Evolutionary conservation across 2,329 filamentous ascomycete genomes (phyloP), one percentile per base, ranked within the genome.

Genomic region (Aurifilum marmelostoma): DNA sequence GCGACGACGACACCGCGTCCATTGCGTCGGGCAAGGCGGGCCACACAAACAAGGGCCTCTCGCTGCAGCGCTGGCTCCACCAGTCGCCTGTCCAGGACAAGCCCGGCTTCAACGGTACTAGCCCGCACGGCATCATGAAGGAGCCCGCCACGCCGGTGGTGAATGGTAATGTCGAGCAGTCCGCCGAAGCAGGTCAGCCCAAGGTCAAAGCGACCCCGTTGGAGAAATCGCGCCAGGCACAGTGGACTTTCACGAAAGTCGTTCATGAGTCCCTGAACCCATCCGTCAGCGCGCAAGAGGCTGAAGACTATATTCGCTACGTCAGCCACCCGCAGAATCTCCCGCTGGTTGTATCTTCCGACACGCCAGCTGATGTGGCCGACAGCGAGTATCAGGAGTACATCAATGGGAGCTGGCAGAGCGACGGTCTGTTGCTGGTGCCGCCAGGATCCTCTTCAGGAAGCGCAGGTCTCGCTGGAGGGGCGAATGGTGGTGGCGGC

Each of bases 291-390:
- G 80, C 85, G 9, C 86, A 88, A 52, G 95, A 98, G 81, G 88
- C 89, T 32, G 89, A 91, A 61, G 96, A 98, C 77, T 99, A 99
- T 77, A 87, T 90, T 69, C 89, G 91, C 32, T 99, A 98, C 79
- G 89, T 99, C 73, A 89, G 87, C 62, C 96, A 99, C 76, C 94
- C 96, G 1, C 90, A 97, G 67, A 94, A 91, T 66, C 88, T 99
- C 0, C 94, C 95, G 0, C 85, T 99, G 1, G 93, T 96, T 0
- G 85, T 92, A 1, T 91, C 90, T 5, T 88, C 85, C 52, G 89
- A 92, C 69, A 85, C 87, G 3, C 88, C 89, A 11, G 78, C 81
- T 61, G 72, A 73, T 52, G 83, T 88, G 70, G 81, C 88, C 60
- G 84, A 88, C 70, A 82, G 82, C 4, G 93, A 97, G 73, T 94